Evolutionary conservation across 179 eudicot species (phyloP), one percentile per base, ranked within the genome.

Genomic region (Heliamphora pulchella): DNA sequence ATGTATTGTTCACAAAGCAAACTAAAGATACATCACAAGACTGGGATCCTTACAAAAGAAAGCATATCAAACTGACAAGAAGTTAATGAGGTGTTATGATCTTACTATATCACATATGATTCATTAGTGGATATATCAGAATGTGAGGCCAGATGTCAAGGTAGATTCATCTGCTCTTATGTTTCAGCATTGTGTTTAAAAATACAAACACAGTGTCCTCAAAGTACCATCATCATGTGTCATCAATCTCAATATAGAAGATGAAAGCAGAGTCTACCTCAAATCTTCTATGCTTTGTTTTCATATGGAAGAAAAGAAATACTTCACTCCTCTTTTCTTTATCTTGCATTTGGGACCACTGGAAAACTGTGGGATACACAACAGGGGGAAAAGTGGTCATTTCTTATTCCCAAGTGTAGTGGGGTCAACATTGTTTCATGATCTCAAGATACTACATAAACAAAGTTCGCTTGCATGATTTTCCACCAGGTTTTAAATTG

Each of bases 1-100:
- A 66, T 50, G 15, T 50, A 51, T 1, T 31, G 39, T n/a, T 11
- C 39, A 78, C 17, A 78, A 78, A 67, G 63, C 61, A 78, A 67
- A 67, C 74, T 55, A 17, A 77, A 2, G 66, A 77, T 17, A 65
- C 31, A 65, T 63, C 70, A 62, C 41, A 61, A 1, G 66, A 59
- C 59, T 46, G 20, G 76, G 68, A 17, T 18, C 62, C 70, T 55
- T 76, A 47, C 31, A 63, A 62, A 63, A 48, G 4, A 47, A 17
- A 63, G 8, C 13, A 46, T 44, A 62, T 44, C 79, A 62, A 7
- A 50, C n/a, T 55, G 78, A 74, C 4, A 39, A 55, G 41, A 57
- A 75, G 31, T 11, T 22, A 41, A 54, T 58, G 66, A 58, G 47
- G 58, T 41, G 9, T 41, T 43, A 15, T 57, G 51, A 58, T 75